Evolutionary conservation across 2,329 filamentous ascomycete genomes (phyloP).

Genomic region (Paramyrothecium roridum): DNA sequence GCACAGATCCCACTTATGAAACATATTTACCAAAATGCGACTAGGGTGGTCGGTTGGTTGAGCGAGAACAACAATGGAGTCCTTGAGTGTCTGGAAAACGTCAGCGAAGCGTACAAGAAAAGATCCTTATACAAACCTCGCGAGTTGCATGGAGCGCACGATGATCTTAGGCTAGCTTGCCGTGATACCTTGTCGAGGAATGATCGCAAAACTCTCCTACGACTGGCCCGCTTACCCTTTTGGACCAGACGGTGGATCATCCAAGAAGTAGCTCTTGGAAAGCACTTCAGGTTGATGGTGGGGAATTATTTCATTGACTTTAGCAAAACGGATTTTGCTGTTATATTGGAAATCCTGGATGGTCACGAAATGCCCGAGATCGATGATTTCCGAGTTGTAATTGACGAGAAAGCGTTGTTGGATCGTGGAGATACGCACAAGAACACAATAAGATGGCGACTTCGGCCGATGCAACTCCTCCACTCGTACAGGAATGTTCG

Average conservation of each 20-base stretch:
- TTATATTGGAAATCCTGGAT: too few species aligned
- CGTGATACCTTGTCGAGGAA: background rate
- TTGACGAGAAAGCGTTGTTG: background rate
- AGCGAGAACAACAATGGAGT: background rate
- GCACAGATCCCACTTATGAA: background rate
- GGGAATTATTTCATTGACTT: background rate
- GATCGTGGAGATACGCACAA: background rate
- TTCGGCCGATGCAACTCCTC: background rate
- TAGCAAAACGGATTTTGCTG: too few species aligned
- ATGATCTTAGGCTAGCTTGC: background rate
- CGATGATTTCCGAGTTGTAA: background rate
- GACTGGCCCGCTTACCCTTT: background rate
- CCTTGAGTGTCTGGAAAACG: background rate
- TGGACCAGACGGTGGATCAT: background rate
- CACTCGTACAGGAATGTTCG: background rate
- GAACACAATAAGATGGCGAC: background rate
- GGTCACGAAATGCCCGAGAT: background rate
- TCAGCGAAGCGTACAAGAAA: background rate
- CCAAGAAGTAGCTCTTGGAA: background rate
- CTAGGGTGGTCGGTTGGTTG: background rate
- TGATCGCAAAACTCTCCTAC: background rate
- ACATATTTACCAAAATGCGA: background rate
- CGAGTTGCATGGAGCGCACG: too few species aligned
- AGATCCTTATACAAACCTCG: too few species aligned
- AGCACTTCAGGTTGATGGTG: background rate